Percentiles rank a stretch among this genome's conserved stretches.
phyloP scores from a whole-genome alignment of 1,139 yeast species.

The Geotrichum histeridarum region DNA sequence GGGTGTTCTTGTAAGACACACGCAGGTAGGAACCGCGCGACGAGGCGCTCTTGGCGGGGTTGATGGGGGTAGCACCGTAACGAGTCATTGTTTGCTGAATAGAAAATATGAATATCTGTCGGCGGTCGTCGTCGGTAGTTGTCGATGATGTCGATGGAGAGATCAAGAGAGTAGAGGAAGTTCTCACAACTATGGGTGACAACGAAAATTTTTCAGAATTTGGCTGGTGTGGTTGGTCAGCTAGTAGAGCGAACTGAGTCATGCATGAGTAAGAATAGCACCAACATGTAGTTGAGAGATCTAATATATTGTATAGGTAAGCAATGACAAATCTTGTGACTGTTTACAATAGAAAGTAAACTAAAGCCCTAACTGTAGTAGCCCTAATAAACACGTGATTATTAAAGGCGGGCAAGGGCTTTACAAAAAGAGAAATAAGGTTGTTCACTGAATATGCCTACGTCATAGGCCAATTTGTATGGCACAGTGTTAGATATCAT shows the following conservation, averaged over 20 bases:
- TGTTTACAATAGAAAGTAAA: too few relatives aligned
- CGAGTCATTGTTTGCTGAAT: constrained; percentile 56
- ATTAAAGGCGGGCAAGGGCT: too few relatives aligned
- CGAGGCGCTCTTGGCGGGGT: constrained; percentile 99
- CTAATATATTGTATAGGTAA: too few relatives aligned
- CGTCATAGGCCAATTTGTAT: too few relatives aligned
- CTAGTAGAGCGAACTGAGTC: too few relatives aligned
- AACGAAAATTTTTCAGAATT: neutral
- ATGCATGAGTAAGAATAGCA: too few relatives aligned
- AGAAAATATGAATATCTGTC: constrained; percentile 15
- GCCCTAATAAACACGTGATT: neutral
- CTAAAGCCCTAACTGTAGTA: neutral
- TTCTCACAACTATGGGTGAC: neutral
- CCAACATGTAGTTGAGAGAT: too few relatives aligned
- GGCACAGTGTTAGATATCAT: too few relatives aligned
- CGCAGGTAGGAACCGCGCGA: constrained; percentile 99
- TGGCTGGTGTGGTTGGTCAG: too few relatives aligned
- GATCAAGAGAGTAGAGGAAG: constrained; percentile 2
- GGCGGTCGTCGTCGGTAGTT: constrained; percentile 8
- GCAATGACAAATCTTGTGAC: too few relatives aligned
- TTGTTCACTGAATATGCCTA: too few relatives aligned
- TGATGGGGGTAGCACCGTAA: constrained; percentile 98
- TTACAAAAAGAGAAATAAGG: too few relatives aligned
- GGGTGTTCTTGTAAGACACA: constrained; percentile 99
- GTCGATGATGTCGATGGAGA: constrained; percentile 10